A percentile compares a stretch with the other conserved stretches of the same genome.
Evolutionary conservation across 179 eudicot species (phyloP).

Genomic region (Corrigiola litoralis): DNA sequence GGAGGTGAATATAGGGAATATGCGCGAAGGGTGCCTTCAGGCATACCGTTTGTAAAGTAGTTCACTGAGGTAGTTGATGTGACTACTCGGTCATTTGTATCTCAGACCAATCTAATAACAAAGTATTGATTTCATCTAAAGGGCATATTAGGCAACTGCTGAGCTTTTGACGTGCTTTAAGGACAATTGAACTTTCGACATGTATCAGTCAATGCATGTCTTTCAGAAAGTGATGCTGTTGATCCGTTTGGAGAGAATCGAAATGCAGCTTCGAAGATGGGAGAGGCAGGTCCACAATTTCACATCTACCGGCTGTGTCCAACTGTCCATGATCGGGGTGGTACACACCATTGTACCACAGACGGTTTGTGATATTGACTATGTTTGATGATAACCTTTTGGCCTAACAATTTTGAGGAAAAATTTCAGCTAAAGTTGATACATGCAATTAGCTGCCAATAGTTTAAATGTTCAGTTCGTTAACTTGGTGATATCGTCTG

Average conservation of each 20-base stretch:
- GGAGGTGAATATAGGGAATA: conserved; percentile 64
- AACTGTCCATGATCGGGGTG: neutral
- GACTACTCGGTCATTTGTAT: no score
- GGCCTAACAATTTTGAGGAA: neutral
- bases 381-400: neutral
- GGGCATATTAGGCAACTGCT: no score
- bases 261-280: no score
- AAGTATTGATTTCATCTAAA: no score
- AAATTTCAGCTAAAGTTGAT: neutral
- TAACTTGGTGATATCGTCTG: no score
- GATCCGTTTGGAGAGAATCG: neutral
- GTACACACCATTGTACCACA: neutral
- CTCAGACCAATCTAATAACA: neutral
- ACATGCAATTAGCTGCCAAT: no score
- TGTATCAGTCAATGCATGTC: neutral
- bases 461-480: no score
- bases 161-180: conserved; percentile 1
- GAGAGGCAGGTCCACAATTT: neutral
- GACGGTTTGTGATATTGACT: neutral
- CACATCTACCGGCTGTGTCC: neutral
- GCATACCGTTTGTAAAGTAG: conserved; percentile 81
- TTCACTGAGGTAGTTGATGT: neutral
- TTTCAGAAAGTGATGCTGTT: no score
- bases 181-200: neutral
- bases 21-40: conserved; percentile 60